phyloP scores from a whole-genome alignment of 2,329 filamentous ascomycete genomes.

The Ophiosphaerella herpotricha region DNA sequence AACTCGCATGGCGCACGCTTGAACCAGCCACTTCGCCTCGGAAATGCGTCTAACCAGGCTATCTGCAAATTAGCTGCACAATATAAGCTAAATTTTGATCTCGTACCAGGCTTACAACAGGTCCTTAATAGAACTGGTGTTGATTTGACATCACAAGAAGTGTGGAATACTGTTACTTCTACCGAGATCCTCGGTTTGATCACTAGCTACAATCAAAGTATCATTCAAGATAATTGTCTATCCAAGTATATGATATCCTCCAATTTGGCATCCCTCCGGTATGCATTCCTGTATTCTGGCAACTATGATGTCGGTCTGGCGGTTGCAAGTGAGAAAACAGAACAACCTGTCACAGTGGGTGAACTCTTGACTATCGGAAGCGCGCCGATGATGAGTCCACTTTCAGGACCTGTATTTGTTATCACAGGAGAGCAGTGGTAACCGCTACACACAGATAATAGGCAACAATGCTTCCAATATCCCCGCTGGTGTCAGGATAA shows the following conservation, averaged over 20 bases:
- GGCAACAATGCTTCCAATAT: conserved; percentile 51
- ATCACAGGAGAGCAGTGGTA: conserved; percentile 61
- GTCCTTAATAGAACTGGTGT: conserved; percentile 21
- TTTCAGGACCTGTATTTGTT: conserved; percentile 61
- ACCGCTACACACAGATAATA: conserved; percentile 53
- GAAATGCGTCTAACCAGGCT: conserved; percentile 27
- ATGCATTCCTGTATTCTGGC: conserved; percentile 54
- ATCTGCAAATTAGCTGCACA: conserved; percentile 11
- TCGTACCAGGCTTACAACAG: conserved; percentile 22
- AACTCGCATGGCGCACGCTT: conserved; percentile 55
- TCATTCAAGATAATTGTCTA: conserved; percentile 34
- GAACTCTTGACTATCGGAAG: conserved; percentile 63
- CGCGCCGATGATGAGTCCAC: conserved; percentile 43
- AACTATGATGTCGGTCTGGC: conserved; percentile 62
- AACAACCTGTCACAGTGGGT: conserved; percentile 63
- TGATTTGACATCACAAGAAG: conserved; percentile 19
- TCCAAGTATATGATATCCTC: conserved; percentile 60
- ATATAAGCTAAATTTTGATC: conserved; percentile 14
- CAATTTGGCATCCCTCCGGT: conserved; percentile 56
- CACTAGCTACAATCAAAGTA: conserved; percentile 35
- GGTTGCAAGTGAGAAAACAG: conserved; percentile 50
- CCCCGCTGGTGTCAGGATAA: conserved; percentile 48
- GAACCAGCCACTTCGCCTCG: conserved; percentile 49
- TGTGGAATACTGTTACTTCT: conserved; percentile 33
- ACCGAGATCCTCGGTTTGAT: conserved; percentile 39